Conservation (phyloP, 495 filamentous ascomycete genomes). For the Mytilinidion resinicola region DNA sequence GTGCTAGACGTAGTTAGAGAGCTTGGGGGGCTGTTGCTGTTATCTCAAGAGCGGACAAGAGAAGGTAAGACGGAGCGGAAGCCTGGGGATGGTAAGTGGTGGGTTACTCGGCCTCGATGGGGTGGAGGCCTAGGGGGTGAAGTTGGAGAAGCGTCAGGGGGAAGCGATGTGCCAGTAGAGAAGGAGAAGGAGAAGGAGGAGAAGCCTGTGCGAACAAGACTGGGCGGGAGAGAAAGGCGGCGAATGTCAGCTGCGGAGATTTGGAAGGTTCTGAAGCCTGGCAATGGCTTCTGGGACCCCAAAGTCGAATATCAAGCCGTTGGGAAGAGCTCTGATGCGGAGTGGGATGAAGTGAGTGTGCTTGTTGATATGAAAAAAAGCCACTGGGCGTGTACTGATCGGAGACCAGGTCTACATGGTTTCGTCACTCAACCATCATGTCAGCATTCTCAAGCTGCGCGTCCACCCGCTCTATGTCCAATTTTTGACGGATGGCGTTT, state of each 20-base stretch:
- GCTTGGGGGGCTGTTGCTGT: slow-evolving; percentile 62
- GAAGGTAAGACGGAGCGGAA: slow-evolving; percentile 57
- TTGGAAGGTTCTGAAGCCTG: slow-evolving; percentile 35
- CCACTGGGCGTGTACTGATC: not conserved
- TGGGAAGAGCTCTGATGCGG: slow-evolving; percentile 49
- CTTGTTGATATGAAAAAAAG: not conserved
- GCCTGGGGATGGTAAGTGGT: slow-evolving; percentile 75
- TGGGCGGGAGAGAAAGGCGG: slow-evolving; percentile 12
- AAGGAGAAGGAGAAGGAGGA: slow-evolving; percentile 14
- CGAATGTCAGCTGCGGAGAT: slow-evolving; percentile 27
- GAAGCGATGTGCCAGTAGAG: slow-evolving; percentile 38
- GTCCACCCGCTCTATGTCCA: slow-evolving; percentile 63
- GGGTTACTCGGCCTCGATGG: slow-evolving; percentile 67
- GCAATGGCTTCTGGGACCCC: slow-evolving; percentile 60
- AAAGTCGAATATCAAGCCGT: slow-evolving; percentile 66
- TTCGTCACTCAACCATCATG: slow-evolving; percentile 75
- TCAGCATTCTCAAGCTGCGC: slow-evolving; percentile 66
- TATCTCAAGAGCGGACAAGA: slow-evolving; percentile 76
- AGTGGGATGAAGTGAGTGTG: slow-evolving; percentile 51
- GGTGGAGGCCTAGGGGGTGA: slow-evolving; percentile 50
- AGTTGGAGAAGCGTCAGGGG: slow-evolving; percentile 36
- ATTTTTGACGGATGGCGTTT: slow-evolving; percentile 37
- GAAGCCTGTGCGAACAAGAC: not conserved
- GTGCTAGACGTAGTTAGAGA: slow-evolving; percentile 55
- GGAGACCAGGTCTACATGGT: slow-evolving; percentile 66